phyloP scores from a whole-genome alignment of 805 yeast genomes.

The Schwanniomyces vanrijiae region DNA sequence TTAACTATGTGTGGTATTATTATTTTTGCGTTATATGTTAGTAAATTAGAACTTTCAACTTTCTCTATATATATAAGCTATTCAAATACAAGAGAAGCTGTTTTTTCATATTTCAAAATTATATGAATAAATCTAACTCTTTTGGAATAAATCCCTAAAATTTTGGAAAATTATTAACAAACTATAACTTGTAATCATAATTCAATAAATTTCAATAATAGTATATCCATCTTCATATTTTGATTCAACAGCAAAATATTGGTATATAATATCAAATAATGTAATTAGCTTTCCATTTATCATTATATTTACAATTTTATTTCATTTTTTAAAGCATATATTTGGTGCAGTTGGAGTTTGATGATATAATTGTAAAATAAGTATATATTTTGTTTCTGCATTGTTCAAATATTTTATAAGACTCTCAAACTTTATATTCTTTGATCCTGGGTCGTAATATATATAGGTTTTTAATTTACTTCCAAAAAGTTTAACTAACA shows the following conservation, averaged over 20 bases:
- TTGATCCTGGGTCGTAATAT: constrained; percentile 19
- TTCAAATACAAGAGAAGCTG: constrained; percentile 1
- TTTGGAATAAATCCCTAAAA: constrained; percentile 30
- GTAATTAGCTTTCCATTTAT: constrained; percentile 18
- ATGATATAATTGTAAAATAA: constrained; percentile 27
- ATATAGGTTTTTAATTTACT: constrained; percentile 16
- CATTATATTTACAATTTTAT: constrained; percentile 15
- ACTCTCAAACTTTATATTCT: constrained; percentile 21
- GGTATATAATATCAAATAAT: constrained; percentile 30
- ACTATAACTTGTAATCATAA: constrained; percentile 41
- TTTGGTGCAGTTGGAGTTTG: constrained; percentile 36
- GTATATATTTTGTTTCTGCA: constrained; percentile 8
- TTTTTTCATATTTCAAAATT: constrained; percentile 20
- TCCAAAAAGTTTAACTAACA: constrained; percentile 22
- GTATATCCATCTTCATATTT: constrained; percentile 47
- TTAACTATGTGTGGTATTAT: constrained; percentile 24
- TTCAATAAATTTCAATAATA: constrained; percentile 30
- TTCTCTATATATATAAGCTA: constrained; percentile 13
- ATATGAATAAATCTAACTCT: constrained; percentile 29
- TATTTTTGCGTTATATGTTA: constrained; percentile 35
- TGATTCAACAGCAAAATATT: constrained; percentile 30
- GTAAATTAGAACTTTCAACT: constrained; percentile 32
- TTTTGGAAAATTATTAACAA: constrained; percentile 31
- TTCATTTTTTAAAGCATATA: constrained; percentile 25
- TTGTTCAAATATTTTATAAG: background rate